phyloP scores from a whole-genome alignment of 108 stramenopile genomes.

The Skeletonema potamos region DNA sequence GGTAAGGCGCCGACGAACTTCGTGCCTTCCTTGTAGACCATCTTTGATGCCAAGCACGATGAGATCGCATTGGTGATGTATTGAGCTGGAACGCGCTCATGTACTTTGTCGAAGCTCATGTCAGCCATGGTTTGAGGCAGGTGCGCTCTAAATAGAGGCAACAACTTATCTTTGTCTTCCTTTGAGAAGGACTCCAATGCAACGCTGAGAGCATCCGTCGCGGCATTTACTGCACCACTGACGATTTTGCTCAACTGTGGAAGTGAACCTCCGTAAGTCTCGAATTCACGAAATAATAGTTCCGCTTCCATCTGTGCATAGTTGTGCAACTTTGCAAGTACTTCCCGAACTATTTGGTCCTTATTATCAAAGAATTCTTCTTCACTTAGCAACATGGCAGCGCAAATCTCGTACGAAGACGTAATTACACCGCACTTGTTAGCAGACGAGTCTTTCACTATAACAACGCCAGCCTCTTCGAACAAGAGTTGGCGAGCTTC shows the following conservation, averaged over 20 bases:
- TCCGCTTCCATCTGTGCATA: conserved; percentile 92
- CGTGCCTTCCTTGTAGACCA: conserved; percentile 97
- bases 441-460: conserved; percentile 98
- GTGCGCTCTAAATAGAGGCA: conserved; percentile 85
- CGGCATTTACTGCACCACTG: conserved; percentile 86
- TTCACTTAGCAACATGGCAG: conserved; percentile 92
- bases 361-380: conserved; percentile 94
- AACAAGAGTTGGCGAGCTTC: conserved; percentile 91
- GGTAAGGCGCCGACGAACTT: conserved; percentile 85
- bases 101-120: conserved; percentile 78
- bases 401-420: conserved; percentile 93
- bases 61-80: conserved; percentile 95
- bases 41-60: conserved; percentile 87
- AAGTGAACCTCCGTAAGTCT: conserved; percentile 73
- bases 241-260: conserved; percentile 89
- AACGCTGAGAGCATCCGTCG: conserved; percentile 89
- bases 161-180: conserved; percentile 67
- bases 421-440: conserved; percentile 99
- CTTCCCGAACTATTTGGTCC: conserved; percentile 89
- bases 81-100: conserved; percentile 78
- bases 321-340: conserved; percentile 84
- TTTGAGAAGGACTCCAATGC: conserved; percentile 74
- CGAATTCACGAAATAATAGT: conserved; percentile 95
- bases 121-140: conserved; percentile 90
- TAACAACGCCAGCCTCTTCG: conserved; percentile 91